Evolutionary conservation across 441 rosid species (phyloP).

Genomic region (Syzygium syzygioides): DNA sequence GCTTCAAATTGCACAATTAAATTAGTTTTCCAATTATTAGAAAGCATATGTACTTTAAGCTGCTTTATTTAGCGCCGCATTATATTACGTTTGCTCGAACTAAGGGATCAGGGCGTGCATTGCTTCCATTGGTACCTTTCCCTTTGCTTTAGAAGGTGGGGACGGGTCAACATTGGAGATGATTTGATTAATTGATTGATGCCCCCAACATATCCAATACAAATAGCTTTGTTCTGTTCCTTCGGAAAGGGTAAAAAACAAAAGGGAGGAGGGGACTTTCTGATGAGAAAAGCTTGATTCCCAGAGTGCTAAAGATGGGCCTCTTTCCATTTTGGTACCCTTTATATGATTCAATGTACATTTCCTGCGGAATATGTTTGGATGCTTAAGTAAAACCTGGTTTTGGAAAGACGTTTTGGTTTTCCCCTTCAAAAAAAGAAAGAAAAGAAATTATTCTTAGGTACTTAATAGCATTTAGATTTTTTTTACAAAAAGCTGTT

Average conservation of each 20-base stretch:
- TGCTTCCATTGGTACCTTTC: neutral
- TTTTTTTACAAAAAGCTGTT: neutral
- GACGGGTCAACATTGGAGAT: neutral
- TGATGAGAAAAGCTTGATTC: neutral
- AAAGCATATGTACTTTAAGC: neutral
- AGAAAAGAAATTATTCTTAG: neutral
- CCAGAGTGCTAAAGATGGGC: neutral
- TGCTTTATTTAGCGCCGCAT: neutral
- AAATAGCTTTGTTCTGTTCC: neutral
- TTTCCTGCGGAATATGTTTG: neutral
- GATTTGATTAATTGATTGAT: neutral
- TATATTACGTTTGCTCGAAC: neutral
- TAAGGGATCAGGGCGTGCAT: neutral
- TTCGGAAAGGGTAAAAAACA: neutral
- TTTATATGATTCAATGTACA: neutral
- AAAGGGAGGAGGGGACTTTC: neutral
- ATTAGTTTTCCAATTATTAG: neutral
- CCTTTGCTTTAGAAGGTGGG: neutral
- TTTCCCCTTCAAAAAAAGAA: neutral
- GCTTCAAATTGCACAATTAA: neutral
- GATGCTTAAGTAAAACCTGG: neutral
- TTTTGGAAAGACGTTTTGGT: neutral
- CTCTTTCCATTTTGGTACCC: neutral
- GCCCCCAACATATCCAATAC: neutral
- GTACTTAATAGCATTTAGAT: neutral